Percentiles rank a stretch among this genome's conserved stretches.
These are phyloP conservation scores for Alternaria viburni DNA, from an alignment of 2,329 filamentous ascomycete genomes.

Conservation along the genomic window DNA sequence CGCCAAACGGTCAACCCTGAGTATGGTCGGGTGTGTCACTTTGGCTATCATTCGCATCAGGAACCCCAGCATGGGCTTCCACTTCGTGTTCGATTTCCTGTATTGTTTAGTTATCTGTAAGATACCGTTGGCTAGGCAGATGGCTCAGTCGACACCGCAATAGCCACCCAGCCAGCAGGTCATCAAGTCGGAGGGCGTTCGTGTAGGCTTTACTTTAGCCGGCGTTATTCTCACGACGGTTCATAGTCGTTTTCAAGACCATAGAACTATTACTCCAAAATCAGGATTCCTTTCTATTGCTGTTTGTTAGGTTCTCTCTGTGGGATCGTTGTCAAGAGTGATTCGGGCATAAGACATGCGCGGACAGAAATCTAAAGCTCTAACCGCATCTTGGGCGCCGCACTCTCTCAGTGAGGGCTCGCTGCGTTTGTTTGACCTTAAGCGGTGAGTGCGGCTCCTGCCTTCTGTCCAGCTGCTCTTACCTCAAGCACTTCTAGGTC, in stretches of 20 bases:
- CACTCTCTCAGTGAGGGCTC: background rate
- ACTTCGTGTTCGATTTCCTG: background rate
- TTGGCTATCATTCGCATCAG: background rate
- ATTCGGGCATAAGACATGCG: background rate
- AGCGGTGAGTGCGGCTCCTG: background rate
- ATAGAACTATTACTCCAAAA: constrained; percentile 4
- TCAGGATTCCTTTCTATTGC: background rate
- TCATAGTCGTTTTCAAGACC: background rate
- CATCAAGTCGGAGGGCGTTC: constrained; percentile 3
- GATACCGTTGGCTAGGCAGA: constrained; percentile 12
- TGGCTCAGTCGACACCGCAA: constrained; percentile 5
- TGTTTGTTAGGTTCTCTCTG: background rate
- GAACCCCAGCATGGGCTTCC: background rate
- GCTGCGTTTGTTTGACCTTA: constrained; percentile 1
- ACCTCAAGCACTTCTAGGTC: background rate
- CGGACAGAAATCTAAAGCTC: background rate
- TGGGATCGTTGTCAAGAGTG: background rate
- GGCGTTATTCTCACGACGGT: background rate
- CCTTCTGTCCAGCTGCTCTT: background rate
- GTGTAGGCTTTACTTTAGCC: background rate
- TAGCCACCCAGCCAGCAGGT: constrained; percentile 9
- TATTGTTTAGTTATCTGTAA: constrained; percentile 20
- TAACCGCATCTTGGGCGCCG: background rate
- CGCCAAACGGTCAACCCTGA: background rate
- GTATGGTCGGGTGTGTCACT: background rate